phyloP scores from a whole-genome alignment of 345 rosid genomes.

The Physaria fendleri region DNA sequence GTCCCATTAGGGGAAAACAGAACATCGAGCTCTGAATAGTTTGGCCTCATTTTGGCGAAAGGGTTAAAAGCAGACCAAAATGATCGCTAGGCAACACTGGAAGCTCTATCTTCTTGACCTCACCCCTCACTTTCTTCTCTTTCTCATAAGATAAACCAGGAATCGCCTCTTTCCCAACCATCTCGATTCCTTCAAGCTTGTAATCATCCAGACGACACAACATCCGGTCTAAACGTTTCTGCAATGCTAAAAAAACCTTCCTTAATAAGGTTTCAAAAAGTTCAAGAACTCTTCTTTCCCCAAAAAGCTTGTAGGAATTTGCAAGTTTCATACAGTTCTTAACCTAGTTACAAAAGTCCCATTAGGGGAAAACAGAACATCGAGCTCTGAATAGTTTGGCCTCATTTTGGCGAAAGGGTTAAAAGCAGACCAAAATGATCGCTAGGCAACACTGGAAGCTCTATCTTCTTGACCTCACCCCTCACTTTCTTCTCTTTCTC shows the following conservation, averaged over 20 bases:
- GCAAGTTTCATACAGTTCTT: neutral
- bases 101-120: slow-evolving; percentile 51
- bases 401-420: slow-evolving; percentile 42
- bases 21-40: slow-evolving; percentile 5
- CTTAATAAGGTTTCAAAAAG: too few relatives aligned
- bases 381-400: neutral
- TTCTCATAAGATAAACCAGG: slow-evolving; percentile 58
- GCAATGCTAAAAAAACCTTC: too few relatives aligned
- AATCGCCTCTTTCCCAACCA: slow-evolving; percentile 86
- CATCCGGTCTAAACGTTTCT: slow-evolving; percentile 72
- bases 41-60: slow-evolving; percentile 32
- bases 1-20: slow-evolving; percentile 3
- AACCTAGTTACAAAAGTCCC: neutral
- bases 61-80: slow-evolving; percentile 78
- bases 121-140: slow-evolving; percentile 73
- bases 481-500: slow-evolving; percentile 76
- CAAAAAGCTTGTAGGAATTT: too few relatives aligned
- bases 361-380: slow-evolving; percentile 6
- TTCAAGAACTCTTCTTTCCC: too few relatives aligned
- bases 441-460: slow-evolving; percentile 91
- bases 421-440: slow-evolving; percentile 92
- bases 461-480: slow-evolving; percentile 46
- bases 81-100: slow-evolving; percentile 98
- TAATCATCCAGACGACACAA: slow-evolving; percentile 62
- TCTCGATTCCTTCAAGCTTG: slow-evolving; percentile 51